Evolutionary conservation across 2,329 filamentous ascomycete genomes (phyloP).

Genomic region (Calonectria henricotiae): DNA sequence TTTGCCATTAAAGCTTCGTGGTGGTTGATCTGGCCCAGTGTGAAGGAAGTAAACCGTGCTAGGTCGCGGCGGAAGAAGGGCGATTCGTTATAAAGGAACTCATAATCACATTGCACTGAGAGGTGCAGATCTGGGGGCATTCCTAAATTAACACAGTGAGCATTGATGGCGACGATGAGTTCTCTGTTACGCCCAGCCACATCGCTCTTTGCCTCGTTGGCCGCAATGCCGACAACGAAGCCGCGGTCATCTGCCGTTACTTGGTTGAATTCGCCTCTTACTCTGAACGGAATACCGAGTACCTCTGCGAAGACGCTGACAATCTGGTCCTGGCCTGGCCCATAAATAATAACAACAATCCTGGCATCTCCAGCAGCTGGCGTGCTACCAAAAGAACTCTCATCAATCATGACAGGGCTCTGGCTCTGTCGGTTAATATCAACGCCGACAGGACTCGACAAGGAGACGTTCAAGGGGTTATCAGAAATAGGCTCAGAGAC

Average conservation of each 20-base stretch:
- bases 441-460: constrained; percentile 50
- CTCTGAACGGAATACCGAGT: constrained; percentile 80
- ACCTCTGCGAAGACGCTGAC: constrained; percentile 85
- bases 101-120: constrained; percentile 83
- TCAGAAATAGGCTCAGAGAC: constrained; percentile 50
- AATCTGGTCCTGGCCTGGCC: constrained; percentile 80
- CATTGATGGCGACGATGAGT: constrained; percentile 80
- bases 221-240: constrained; percentile 78
- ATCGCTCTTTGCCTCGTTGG: constrained; percentile 71
- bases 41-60: constrained; percentile 84
- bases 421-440: constrained; percentile 59
- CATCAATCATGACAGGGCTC: constrained; percentile 56
- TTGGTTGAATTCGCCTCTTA: constrained; percentile 71
- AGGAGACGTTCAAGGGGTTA: constrained; percentile 49
- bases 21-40: constrained; percentile 84
- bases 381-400: constrained; percentile 64
- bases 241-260: constrained; percentile 72
- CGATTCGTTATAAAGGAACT: constrained; percentile 85
- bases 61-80: constrained; percentile 83
- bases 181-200: constrained; percentile 72
- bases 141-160: constrained; percentile 81
- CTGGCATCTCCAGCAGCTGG: constrained; percentile 71
- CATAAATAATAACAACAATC: constrained; percentile 79
- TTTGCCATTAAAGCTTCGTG: constrained; percentile 86
- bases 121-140: constrained; percentile 79